Evolutionary conservation across 2,329 filamentous ascomycete species (phyloP), one percentile per base, ranked within the genome.

Genomic region (Pseudocercospora fijiensis): DNA sequence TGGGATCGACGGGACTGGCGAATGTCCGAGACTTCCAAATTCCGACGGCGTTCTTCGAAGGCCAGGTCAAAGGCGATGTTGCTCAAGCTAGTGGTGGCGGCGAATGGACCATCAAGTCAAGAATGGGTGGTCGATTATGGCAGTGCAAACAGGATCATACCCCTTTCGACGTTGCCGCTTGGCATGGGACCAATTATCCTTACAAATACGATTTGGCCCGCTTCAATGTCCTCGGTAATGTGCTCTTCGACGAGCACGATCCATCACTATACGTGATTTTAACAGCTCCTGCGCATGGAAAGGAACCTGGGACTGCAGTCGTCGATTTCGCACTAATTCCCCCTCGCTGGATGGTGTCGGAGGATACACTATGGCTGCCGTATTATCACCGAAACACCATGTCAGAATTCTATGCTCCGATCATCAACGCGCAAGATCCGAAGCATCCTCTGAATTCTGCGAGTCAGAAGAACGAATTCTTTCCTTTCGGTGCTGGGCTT

Each of bases 311-410:
- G 5, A 83, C 83, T 0, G 80, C 84, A 0, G 77, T 88, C 3
- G 86, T 86, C 4, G 88, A 90, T 77, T 89, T 90, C 69, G 86
- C 89, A 68, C 85, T 49, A 1, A 16, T 49, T 26, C 45, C 24
- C 22, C 45, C 24, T 13, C 45, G 45, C 45, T 49, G 45, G 87
- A 57, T 90, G 87, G 86, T 88, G 0, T 83, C 82, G 1, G 85
- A 88, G 70, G 82, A 88, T 71, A 90, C 88, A 0, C 90, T 90
- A 79, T 84, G 87, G n/a, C 86, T 87, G 26, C 88, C 88, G 0
- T 90, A 87, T 81, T 90, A 88, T 78, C 88, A 90, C 76, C 83
- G 86, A 70, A 88, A 88, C 78, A 85, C 83, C 11, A 86, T 86
- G 78, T 83, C 81, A 60, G 86, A 88, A 74, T 87, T 87, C 76